Evolutionary conservation across 1,139 yeast genomes (phyloP), one percentile per base, ranked within the genome.

Genomic region (Yamadazyma diddensiae): DNA sequence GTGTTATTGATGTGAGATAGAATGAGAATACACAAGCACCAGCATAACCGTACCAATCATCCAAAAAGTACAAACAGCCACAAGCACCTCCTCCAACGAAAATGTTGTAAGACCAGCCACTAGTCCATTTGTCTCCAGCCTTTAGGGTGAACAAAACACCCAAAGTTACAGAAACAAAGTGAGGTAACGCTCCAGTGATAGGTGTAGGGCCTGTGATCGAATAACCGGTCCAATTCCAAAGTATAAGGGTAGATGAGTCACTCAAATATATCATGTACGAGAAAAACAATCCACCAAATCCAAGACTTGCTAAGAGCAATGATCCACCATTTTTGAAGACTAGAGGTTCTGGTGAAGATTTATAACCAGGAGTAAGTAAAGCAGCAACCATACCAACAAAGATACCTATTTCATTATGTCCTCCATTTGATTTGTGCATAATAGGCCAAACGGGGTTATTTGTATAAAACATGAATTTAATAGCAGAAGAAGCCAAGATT

Each of bases 401-500:
- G 4, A 92, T 58, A 28, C 95, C 97, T 19, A 78, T 59, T 34
- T 68, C 70, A 55, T 90, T 90, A 66, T 78, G 77, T 7, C 98
- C 98, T 17, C 97, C 97, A 48, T 85, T 90, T 16, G 68, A 77
- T 19, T 70, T 72, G 53, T 88, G 82, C 92, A 92, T 82, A 28
- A 88, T 83, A 24, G 98, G 95, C 98, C 98, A 92, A 31, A 88
- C 67, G 24, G 98, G 98, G 55, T 92, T 92, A 53, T 90, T 90
- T 5, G 97, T 79, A 60, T 76, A 84, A 50, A 71, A 76, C 12
- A 82, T 76, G 60, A 75, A 83, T 53, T 94, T 92, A 20, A 87
- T 69, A 24, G 84, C 73, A 1, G 88, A 76, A 3, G 95, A 79
- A 4, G 78, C 57, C 30, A 85, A 67, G 36, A 92, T 67, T 15